phyloP scores from a whole-genome alignment of 139 green algal species.

The Chlorella ohadii region DNA sequence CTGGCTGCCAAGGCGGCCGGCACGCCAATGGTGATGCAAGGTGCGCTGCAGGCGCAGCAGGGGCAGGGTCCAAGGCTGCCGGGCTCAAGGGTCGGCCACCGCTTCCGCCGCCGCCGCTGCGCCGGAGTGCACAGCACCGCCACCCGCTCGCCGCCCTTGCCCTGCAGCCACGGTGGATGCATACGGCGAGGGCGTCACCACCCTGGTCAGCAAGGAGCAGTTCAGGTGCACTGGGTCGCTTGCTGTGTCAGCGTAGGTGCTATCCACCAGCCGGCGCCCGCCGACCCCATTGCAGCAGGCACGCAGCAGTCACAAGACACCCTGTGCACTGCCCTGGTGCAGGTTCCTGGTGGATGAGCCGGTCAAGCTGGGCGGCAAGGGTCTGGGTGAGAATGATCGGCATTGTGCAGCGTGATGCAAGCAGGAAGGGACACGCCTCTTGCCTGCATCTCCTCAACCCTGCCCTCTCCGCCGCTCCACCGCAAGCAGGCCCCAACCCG shows the following conservation, averaged over 20 bases:
- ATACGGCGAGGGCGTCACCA: slow-evolving; percentile 29
- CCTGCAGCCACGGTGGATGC: slow-evolving; percentile 17
- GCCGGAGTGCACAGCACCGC: too few species aligned
- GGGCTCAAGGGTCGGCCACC: not conserved
- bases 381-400: slow-evolving; percentile 26
- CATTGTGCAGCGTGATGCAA: too few species aligned
- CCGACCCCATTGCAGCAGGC: too few species aligned
- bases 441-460: too few species aligned
- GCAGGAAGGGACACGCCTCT: too few species aligned
- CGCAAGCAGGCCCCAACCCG: slow-evolving; percentile 35
- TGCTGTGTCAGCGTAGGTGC: too few species aligned
- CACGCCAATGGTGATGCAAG: slow-evolving; percentile 13
- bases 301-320: too few species aligned
- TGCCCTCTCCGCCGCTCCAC: not conserved
- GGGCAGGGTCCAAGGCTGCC: not conserved
- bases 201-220: slow-evolving; percentile 24
- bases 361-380: slow-evolving; percentile 30
- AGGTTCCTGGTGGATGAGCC: slow-evolving; percentile 41
- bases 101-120: not conserved
- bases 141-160: too few species aligned
- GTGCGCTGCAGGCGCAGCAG: not conserved
- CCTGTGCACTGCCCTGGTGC: too few species aligned
- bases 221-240: not conserved
- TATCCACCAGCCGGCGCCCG: too few species aligned
- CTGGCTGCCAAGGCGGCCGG: not conserved